Percentiles rank a stretch among this genome's conserved stretches.
phyloP scores from a whole-genome alignment of 768 basidiomycete genomes.

The Boletus pseudo-olivaceus region DNA sequence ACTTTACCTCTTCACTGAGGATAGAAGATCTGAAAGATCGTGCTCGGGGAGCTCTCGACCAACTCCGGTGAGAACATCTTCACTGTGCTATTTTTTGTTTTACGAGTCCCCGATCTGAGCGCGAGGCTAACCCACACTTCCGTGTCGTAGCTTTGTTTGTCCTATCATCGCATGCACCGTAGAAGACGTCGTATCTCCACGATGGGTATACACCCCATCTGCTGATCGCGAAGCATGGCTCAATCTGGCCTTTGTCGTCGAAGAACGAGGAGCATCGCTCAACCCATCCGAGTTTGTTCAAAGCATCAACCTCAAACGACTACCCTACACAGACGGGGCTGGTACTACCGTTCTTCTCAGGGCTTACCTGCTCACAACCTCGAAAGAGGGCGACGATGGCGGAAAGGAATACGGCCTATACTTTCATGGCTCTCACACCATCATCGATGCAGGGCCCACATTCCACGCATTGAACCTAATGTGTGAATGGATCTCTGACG shows the following conservation, averaged over 20 bases:
- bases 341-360: slow-evolving; percentile 2
- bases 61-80: slow-evolving; percentile 14
- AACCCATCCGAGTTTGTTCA: slow-evolving; percentile 16
- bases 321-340: slow-evolving; percentile 13
- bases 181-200: slow-evolving; percentile 11
- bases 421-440: slow-evolving; percentile 20
- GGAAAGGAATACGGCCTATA: slow-evolving; percentile 19
- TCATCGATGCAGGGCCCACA: slow-evolving; percentile 23
- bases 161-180: slow-evolving; percentile 17
- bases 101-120: neutral
- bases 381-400: neutral
- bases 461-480: slow-evolving; percentile 21
- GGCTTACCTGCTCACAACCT: slow-evolving; percentile 13
- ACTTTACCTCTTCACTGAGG: slow-evolving; percentile 9
- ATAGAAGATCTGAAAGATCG: slow-evolving; percentile 7
- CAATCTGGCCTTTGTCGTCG: slow-evolving; percentile 15
- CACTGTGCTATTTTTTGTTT: neutral
- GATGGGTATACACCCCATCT: slow-evolving; percentile 23
- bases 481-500: slow-evolving; percentile 21
- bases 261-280: slow-evolving; percentile 15
- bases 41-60: slow-evolving; percentile 13
- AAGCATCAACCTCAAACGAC: slow-evolving; percentile 12
- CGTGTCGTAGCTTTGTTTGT: slow-evolving; percentile 11
- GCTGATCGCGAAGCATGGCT: slow-evolving; percentile 23
- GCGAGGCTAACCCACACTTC: neutral